These are phyloP conservation scores for Lachancea sp. DNA, from an alignment of 805 yeast genomes.

Conservation along the genomic window DNA sequence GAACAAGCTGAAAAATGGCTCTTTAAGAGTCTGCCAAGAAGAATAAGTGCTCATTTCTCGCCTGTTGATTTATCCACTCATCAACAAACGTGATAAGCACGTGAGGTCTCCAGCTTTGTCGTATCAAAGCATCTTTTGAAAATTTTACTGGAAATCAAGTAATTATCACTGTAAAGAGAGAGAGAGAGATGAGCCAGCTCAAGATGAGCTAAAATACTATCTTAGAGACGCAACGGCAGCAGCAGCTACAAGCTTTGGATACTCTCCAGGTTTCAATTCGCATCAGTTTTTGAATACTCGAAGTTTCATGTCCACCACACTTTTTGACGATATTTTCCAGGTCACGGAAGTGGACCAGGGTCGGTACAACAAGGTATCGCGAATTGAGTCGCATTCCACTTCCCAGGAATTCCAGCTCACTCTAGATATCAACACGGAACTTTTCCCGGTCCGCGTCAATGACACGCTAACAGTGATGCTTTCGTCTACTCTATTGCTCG, in stretches of 20 bases:
- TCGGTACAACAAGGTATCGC: constrained; percentile 85
- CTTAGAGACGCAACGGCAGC: no score
- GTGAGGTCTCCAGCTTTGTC: no score
- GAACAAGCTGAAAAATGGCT: no score
- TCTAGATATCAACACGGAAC: constrained; percentile 83
- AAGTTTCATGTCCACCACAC: constrained; percentile 52
- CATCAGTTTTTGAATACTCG: no score
- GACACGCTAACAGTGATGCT: constrained; percentile 81
- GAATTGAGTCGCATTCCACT: constrained; percentile 82
- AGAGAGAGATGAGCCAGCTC: background rate
- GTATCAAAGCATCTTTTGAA: background rate
- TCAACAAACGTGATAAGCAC: no score
- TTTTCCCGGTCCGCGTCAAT: constrained; percentile 73
- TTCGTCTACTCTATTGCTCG: constrained; percentile 64
- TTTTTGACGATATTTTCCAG: constrained; percentile 89
- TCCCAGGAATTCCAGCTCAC: constrained; percentile 66
- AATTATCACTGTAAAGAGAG: no score
- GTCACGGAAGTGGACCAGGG: constrained; percentile 80
- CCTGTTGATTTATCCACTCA: no score
- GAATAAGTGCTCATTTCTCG: no score
- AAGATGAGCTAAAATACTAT: background rate
- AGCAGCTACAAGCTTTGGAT: no score
- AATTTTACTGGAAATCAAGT: background rate
- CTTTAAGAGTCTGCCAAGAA: no score
- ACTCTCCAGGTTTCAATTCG: no score